phyloP scores from a whole-genome alignment of 495 filamentous ascomycete genomes.

The Cercophora newfieldiana region DNA sequence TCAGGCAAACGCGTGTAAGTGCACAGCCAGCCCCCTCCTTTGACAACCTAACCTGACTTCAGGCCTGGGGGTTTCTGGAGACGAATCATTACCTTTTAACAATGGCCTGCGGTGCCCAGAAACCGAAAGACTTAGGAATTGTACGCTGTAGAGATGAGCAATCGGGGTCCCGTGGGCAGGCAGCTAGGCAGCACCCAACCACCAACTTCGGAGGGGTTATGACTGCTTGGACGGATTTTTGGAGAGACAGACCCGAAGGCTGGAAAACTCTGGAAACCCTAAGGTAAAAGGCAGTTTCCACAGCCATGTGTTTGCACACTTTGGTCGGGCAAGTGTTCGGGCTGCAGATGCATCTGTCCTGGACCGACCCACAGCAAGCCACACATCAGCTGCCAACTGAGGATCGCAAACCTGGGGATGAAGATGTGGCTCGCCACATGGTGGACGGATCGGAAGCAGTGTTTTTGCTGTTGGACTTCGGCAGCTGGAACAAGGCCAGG shows the following conservation, averaged over 20 bases:
- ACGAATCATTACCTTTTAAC: background rate
- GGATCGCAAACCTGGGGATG: background rate
- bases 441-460: background rate
- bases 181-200: background rate
- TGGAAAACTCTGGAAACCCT: background rate
- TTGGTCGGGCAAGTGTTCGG: background rate
- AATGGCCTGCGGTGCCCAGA: background rate
- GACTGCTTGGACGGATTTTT: background rate
- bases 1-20: background rate
- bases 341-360: conserved; percentile 1
- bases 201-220: background rate
- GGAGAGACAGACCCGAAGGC: background rate
- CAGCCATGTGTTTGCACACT: background rate
- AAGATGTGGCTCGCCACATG: conserved; percentile 5
- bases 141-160: background rate
- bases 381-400: conserved; percentile 2
- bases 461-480: background rate
- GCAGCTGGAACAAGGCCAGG: background rate
- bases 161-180: background rate
- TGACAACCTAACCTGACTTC: background rate
- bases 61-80: background rate
- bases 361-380: background rate
- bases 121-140: background rate
- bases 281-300: background rate
- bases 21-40: background rate